Evolutionary conservation across 768 basidiomycete genomes (phyloP), one percentile per base, ranked within the genome.

Genomic region (Amanita exitialis): DNA sequence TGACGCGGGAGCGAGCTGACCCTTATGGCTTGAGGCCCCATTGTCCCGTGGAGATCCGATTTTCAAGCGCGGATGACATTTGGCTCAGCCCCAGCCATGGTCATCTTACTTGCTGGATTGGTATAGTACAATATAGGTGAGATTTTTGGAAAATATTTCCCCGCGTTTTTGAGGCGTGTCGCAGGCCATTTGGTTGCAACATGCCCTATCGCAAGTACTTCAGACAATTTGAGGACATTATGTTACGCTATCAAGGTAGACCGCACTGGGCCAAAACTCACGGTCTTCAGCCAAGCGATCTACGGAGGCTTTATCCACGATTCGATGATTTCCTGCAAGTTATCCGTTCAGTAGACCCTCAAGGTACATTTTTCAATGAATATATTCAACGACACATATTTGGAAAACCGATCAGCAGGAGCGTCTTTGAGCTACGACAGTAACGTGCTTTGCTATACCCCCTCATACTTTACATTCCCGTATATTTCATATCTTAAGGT

Each of bases 211-310:
- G 80, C 52, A 68, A 73, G 51, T 71, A 90, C 46, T 95, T 97
- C 65, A 67, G 73, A 42, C 74, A 73, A 21, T 96, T 90, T 62
- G 90, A 94, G 62, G 58, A 64, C 12, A 84, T 93, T 58, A 62
- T 94, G 53, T 63, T 70, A 18, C 73, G 70, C 25, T 76, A 92
- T 66, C 74, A 76, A 38, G 95, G 92, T 5, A 76, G 89, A 43
- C 93, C 95, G 7, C 95, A 98, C 69, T 98, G 95, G 95, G 95
- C 93, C 0, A 98, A 98, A 66, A 77, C 89, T 18, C 95, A 97
- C 63, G 68, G 69, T 20, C 74, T 94, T 34, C 71, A 74, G 39
- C 86, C 87, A 2, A 72, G 74, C 41, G 66, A 71, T 28, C 75
- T 96, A 49, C 77, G 78, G 47, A 61, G 59, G 49, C 66, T 87